Evolutionary conservation across 2,329 filamentous ascomycete species (phyloP), one percentile per base, ranked within the genome.

Genomic region (Epichloe amarillans): DNA sequence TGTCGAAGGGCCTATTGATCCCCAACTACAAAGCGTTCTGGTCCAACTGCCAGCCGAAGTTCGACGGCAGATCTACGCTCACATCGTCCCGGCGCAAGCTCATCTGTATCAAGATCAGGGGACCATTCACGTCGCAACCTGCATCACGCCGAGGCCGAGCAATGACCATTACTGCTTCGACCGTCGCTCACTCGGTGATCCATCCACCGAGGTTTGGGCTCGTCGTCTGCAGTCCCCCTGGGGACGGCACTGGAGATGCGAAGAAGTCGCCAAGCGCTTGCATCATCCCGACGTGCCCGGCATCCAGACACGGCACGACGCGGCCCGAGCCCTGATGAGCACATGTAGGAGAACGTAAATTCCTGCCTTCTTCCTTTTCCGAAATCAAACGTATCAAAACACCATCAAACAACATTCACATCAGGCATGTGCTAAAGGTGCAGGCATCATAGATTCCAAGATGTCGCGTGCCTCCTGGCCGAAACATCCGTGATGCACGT

Each of bases 201-300:
- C 52, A 26, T 26, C 52, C 15, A 38, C 42, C 12, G 50, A 51
- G 17, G 46, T 52, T 5, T 53, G 52, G 52, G 52, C 50, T 40
- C 52, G 52, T 41, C 50, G 52, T 14, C 43, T 53, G 12, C 5
- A 10, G n/a, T 53, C 52, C 1, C 14, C 52, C 7, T 53, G 52
- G 52, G 49, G 50, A 19, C 26, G 11, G 5, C 52, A 53, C 38
- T 53, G 52, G 52, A 42, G 52, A 49, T 53, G 52, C 39, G 52
- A 53, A 37, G 52, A 53, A 41, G 49, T 50, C 23, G 48, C 51
- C 35, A 42, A 50, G 45, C 35, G 45, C 33, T 39, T 50, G 35
- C 30, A 39, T 39, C 30, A 26, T 39, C 11, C 14, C 8, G 35
- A 50, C 15, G 12, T 11, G 30, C n/a, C 46, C 5, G 21, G 40